Percentiles rank a stretch among this genome's conserved stretches.
phyloP scores from a whole-genome alignment of 2,329 filamentous ascomycete species.

The Setomelanomma holmii region DNA sequence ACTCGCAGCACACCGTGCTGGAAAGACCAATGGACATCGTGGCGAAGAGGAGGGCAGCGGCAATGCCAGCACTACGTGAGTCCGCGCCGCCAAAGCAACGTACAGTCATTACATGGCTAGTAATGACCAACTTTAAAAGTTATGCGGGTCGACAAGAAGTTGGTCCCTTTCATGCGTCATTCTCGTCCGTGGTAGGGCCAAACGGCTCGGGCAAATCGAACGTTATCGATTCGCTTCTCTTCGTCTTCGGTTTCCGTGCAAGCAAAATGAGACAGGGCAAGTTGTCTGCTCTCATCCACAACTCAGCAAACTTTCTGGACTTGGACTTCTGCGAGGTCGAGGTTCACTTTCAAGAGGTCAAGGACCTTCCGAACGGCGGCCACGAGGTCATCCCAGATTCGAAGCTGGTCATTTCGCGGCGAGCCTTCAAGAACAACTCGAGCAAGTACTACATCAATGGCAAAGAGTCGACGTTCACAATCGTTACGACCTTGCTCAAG shows the following conservation, averaged over 20 bases:
- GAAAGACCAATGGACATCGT: slow-evolving; percentile 95
- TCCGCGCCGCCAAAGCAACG: slow-evolving; percentile 80
- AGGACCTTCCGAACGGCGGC: slow-evolving; percentile 80
- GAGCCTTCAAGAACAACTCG: slow-evolving; percentile 96
- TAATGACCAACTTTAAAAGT: slow-evolving; percentile 98
- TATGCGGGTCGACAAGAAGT: slow-evolving; percentile 96
- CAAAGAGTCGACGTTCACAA: slow-evolving; percentile 88
- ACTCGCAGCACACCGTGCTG: slow-evolving; percentile 76
- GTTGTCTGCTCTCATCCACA: slow-evolving; percentile 96
- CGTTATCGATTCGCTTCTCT: slow-evolving; percentile 95
- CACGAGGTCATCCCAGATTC: slow-evolving; percentile 83
- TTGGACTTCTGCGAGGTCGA: slow-evolving; percentile 93
- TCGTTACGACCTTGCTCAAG: slow-evolving; percentile 84
- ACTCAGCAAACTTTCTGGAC: slow-evolving; percentile 85
- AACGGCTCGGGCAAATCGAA: slow-evolving; percentile 99
- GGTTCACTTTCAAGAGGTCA: slow-evolving; percentile 94
- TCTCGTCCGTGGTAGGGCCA: slow-evolving; percentile 96
- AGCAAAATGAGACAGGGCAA: slow-evolving; percentile 99
- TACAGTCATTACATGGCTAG: slow-evolving; percentile 90
- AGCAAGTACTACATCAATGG: slow-evolving; percentile 98
- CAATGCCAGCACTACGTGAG: slow-evolving; percentile 69
- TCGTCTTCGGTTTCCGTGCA: slow-evolving; percentile 98
- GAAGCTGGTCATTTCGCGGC: slow-evolving; percentile 84
- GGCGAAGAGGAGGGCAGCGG: slow-evolving; percentile 78
- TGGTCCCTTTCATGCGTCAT: slow-evolving; percentile 94